Evolutionary conservation across 306 rosid species (phyloP), one percentile per base, ranked within the genome.

Genomic region (Quercus dentata): DNA sequence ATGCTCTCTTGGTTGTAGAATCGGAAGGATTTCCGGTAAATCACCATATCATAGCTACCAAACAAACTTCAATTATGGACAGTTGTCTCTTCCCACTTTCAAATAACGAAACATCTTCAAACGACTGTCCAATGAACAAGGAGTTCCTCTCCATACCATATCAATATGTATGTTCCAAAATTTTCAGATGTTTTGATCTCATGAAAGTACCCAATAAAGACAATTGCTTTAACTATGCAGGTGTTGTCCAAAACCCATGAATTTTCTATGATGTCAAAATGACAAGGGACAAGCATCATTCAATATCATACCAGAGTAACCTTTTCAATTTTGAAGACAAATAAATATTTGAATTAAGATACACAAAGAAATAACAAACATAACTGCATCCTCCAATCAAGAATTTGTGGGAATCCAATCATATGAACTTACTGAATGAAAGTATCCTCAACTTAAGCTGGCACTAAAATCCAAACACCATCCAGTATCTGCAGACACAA

Each of bases 401-500:
- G 81, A 46, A 62, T 7, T 76, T 56, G 23, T 41, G 18, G 46
- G 54, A 28, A 5, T 67, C 58, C 67, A 74, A 56, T 76, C 38
- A 55, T 54, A 62, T 41, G 31, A 17, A 65, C 74, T 41, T 64
- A 73, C 70, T 27, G 63, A 63, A 61, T 33, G 82, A 82, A 38
- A 67, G 61, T 58, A 49, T 74, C 25, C 46, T 38, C 19, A 46
- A 59, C 74, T 86, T 84, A 88, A 54, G 89, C 81, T 55, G 91
- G 86, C 38, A 82, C 69, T 73, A 91, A 79, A 73, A 88, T 61
- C 94, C 88, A 85, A 13, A 85, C 73, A 51, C 89, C 85, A 73
- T 85, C 94, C 23, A 80, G 81, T 21, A 91, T 11, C 62, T 90
- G 92, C 31, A 90, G 78, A 74, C 89, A 92, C 81, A 90, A 54